These are phyloP conservation scores for Penicillium italicum DNA, from an alignment of 2,329 filamentous ascomycete species.

Conservation along the genomic window DNA sequence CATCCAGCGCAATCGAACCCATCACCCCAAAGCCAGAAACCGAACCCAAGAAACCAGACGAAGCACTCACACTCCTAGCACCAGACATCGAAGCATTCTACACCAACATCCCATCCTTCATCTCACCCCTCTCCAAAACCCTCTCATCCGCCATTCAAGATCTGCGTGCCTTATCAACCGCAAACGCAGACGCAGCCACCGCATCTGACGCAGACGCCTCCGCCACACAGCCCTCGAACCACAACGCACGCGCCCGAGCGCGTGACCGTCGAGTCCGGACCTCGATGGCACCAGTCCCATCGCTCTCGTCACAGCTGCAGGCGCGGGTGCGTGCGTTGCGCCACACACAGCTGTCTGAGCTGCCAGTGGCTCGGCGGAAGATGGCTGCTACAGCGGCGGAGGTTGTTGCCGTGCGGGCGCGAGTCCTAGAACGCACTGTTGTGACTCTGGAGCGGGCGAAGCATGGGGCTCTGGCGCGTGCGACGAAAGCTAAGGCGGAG, in stretches of 20 bases:
- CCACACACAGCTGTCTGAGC: conserved; percentile 29
- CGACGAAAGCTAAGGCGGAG: conserved; percentile 39
- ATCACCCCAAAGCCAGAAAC: conserved; percentile 13
- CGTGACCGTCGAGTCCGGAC: conserved; percentile 23
- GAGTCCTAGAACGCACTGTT: conserved; percentile 37
- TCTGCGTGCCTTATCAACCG: conserved; percentile 26
- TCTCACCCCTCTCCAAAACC: conserved; percentile 23
- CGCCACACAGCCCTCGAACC: conserved; percentile 9
- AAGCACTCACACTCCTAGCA: conserved; percentile 31
- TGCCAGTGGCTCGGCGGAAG: conserved; percentile 32
- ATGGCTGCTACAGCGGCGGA: conserved; percentile 37
- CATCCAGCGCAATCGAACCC: conserved; percentile 20
- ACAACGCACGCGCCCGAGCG: conserved; percentile 18
- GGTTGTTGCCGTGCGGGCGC: conserved; percentile 32
- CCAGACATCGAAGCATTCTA: conserved; percentile 38
- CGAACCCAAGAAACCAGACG: conserved; percentile 13
- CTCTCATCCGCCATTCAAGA: conserved; percentile 26
- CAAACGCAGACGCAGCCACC: conserved; percentile 17
- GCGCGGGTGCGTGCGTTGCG: conserved; percentile 30
- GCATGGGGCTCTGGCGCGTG: conserved; percentile 36
- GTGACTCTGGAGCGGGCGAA: conserved; percentile 42
- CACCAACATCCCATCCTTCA: conserved; percentile 26
- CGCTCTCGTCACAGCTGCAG: conserved; percentile 28
- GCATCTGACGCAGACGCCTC: neutral
- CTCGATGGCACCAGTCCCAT: conserved; percentile 19